Evolutionary conservation across 1,284 basidiomycete species (phyloP).

Genomic region (Xanthoconium separans): DNA sequence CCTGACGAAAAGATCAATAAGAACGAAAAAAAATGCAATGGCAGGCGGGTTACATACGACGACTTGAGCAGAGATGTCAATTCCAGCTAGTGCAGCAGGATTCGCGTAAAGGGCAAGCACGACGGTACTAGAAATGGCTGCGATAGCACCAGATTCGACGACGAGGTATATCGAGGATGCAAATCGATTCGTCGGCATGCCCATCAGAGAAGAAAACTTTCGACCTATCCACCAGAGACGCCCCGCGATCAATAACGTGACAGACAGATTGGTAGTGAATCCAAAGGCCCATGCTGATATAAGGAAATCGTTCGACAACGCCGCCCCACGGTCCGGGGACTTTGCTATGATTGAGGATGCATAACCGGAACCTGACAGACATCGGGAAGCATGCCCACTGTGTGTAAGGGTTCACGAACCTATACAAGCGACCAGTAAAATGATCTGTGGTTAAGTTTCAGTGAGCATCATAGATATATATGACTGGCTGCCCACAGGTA

Average conservation of each 20-base stretch:
- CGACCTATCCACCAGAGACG: constrained; percentile 3
- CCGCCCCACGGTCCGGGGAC: background rate
- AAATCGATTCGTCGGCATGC: background rate
- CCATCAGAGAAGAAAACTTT: background rate
- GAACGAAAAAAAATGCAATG: too few species aligned
- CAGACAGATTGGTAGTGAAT: background rate
- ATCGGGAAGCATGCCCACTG: background rate
- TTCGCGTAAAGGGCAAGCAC: background rate
- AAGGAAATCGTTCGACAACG: background rate
- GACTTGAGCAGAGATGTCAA: background rate
- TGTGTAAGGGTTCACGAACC: background rate
- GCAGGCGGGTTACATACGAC: background rate
- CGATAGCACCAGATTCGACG: constrained; percentile 4
- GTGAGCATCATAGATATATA: background rate
- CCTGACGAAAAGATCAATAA: background rate
- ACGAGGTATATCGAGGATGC: background rate
- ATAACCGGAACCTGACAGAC: background rate
- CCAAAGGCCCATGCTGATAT: background rate
- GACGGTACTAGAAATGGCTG: background rate
- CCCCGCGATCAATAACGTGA: background rate
- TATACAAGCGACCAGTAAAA: background rate
- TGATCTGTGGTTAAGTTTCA: background rate
- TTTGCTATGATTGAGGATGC: background rate
- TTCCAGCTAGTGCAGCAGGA: background rate
- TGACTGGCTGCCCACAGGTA: background rate